Conservation (phyloP, 192 early-diverging fungal species). For the Entomortierella lignicola region DNA sequence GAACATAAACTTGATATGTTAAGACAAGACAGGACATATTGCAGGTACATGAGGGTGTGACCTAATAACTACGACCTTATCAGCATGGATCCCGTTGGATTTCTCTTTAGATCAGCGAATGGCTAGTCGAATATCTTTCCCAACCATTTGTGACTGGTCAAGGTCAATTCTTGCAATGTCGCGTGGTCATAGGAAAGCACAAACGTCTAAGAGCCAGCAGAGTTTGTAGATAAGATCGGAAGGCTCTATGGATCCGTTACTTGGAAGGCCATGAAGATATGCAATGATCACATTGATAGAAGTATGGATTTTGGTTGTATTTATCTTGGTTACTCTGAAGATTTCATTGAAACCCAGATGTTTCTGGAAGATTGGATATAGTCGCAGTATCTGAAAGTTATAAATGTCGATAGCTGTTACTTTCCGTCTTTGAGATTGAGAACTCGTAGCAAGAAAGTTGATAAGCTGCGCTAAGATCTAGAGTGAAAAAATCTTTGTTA, state of each 20-base stretch:
- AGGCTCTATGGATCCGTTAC: not conserved
- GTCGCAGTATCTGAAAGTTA: too few species aligned
- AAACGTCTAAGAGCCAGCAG: constrained; percentile 12
- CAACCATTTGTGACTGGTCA: too few species aligned
- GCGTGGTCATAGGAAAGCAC: constrained; percentile 8
- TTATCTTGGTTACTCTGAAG: too few species aligned
- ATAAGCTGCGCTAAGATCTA: too few species aligned
- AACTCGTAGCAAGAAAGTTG: not conserved
- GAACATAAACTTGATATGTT: not conserved
- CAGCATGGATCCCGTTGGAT: constrained; percentile 1
- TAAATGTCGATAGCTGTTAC: too few species aligned
- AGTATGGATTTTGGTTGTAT: too few species aligned
- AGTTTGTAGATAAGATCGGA: not conserved
- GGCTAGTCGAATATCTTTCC: not conserved
- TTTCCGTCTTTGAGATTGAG: too few species aligned
- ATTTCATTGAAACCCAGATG: too few species aligned
- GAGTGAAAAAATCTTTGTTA: not conserved
- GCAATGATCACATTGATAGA: too few species aligned
- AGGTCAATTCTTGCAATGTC: constrained; percentile 20
- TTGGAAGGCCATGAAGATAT: not conserved
- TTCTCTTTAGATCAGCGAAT: constrained; percentile 8
- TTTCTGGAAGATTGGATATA: too few species aligned
- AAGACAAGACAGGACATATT: constrained; percentile 5
- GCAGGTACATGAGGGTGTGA: not conserved
- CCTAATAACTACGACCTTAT: not conserved